Evolutionary conservation across 2,329 filamentous ascomycete species (phyloP).

Genomic region (Neophaeococcomyces aloes): DNA sequence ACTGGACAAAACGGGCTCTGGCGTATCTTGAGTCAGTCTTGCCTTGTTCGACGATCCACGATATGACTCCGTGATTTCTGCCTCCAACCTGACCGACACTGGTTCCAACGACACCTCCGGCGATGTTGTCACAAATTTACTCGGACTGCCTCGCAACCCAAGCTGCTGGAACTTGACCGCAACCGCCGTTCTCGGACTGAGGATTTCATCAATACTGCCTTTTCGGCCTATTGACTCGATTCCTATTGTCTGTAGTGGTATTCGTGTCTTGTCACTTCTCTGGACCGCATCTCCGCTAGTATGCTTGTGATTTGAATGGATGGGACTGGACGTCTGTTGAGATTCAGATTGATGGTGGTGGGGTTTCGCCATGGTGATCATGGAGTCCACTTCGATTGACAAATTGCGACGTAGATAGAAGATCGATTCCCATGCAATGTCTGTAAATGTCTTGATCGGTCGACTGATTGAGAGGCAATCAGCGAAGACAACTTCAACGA

Average conservation of each 20-base stretch:
- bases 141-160: background rate
- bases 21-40: background rate
- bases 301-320: too few species aligned
- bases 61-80: background rate
- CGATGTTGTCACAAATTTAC: background rate
- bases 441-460: too few species aligned
- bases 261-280: background rate
- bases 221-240: background rate
- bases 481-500: too few species aligned
- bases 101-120: background rate
- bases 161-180: constrained; percentile 3
- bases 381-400: too few species aligned
- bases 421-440: too few species aligned
- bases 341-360: too few species aligned
- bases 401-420: too few species aligned
- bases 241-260: constrained; percentile 1
- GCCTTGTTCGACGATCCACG: background rate
- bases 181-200: constrained; percentile 4
- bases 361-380: too few species aligned
- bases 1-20: background rate
- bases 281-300: too few species aligned
- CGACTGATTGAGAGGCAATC: too few species aligned
- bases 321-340: too few species aligned
- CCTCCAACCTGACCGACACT: background rate
- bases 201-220: background rate